A percentile compares a stretch with the other conserved stretches of the same genome.
phyloP scores from a whole-genome alignment of 306 rosid species.

The Fragaria nilgerrensis region DNA sequence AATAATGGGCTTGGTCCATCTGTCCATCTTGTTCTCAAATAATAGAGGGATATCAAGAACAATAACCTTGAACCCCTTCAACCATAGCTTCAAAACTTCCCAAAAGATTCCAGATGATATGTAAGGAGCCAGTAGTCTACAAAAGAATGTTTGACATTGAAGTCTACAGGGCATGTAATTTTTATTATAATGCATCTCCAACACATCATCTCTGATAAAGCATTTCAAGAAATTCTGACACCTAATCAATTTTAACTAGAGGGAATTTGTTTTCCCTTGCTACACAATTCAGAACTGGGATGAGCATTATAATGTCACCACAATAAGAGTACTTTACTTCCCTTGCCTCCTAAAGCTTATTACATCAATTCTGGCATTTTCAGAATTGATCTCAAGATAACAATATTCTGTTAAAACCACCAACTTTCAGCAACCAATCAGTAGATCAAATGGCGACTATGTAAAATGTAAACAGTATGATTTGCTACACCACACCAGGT shows the following conservation, averaged over 20 bases:
- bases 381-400: too few relatives aligned
- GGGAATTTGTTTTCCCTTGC: too few relatives aligned
- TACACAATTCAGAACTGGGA: too few relatives aligned
- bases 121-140: conserved; percentile 72
- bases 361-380: too few relatives aligned
- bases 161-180: not conserved
- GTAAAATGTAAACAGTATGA: not conserved
- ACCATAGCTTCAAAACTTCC: conserved; percentile 71
- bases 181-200: not conserved
- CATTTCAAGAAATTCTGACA: too few relatives aligned
- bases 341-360: too few relatives aligned
- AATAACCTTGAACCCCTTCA: conserved; percentile 68
- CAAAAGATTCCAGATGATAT: conserved; percentile 77
- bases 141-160: conserved; percentile 23
- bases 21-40: conserved; percentile 78
- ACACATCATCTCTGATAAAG: not conserved
- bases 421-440: not conserved
- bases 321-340: too few relatives aligned
- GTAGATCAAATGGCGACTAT: too few relatives aligned
- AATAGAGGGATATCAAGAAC: conserved; percentile 77
- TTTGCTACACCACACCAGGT: not conserved
- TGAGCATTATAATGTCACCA: too few relatives aligned
- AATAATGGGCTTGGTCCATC: conserved; percentile 66
- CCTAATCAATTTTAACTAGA: too few relatives aligned
- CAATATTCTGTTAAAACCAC: not conserved